phyloP scores from a whole-genome alignment of 345 rosid genomes.

The Eucalyptus pauciflora region DNA sequence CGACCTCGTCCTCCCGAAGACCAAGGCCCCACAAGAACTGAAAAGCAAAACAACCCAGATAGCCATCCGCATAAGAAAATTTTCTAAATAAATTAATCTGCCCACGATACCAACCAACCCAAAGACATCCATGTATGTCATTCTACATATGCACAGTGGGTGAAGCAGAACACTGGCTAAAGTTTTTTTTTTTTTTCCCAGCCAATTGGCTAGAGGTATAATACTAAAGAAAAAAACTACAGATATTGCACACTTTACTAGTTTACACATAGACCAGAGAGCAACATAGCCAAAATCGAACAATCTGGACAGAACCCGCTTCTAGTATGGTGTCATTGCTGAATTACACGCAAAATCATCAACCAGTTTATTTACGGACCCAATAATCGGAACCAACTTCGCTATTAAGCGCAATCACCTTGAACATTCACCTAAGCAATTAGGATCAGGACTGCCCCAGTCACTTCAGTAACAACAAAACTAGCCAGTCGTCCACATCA shows the following conservation, averaged over 20 bases:
- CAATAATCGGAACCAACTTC: background rate
- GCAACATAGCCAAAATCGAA: background rate
- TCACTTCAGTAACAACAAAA: background rate
- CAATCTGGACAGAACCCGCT: background rate
- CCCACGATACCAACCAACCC: background rate
- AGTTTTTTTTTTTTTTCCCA: accelerated
- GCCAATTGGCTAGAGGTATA: background rate
- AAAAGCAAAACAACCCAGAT: background rate
- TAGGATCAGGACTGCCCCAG: background rate
- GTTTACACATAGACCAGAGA: background rate
- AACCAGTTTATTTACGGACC: background rate
- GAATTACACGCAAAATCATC: background rate
- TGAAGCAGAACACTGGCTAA: background rate
- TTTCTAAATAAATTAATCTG: background rate
- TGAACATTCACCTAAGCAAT: background rate
- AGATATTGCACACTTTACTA: background rate
- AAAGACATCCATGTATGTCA: background rate
- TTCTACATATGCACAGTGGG: background rate
- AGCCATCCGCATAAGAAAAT: background rate
- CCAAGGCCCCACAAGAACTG: slow-evolving; percentile 93
- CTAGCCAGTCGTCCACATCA: background rate
- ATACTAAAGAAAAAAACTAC: background rate
- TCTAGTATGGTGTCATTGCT: background rate
- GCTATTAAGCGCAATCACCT: background rate
- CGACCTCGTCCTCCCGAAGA: slow-evolving; percentile 47